A percentile compares a stretch with the other conserved stretches of the same genome.
phyloP scores from a whole-genome alignment of 768 basidiomycete species.

The Lentinula detonsa region DNA sequence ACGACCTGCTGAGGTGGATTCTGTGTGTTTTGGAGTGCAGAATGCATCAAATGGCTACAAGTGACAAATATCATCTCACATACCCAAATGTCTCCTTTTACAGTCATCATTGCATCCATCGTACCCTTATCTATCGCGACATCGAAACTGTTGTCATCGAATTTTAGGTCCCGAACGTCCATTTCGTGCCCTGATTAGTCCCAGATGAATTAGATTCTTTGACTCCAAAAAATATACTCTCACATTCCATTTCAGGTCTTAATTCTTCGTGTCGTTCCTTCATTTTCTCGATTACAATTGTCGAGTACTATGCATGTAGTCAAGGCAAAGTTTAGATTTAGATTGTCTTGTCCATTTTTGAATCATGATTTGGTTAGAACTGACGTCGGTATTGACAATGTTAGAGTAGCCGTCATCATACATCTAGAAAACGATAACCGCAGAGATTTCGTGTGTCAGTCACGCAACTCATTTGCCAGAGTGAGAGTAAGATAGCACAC shows the following conservation, averaged over 20 bases:
- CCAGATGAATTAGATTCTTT: not conserved
- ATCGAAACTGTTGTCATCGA: conserved; percentile 61
- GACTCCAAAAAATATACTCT: conserved; percentile 9
- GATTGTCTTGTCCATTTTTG: not conserved
- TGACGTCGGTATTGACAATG: conserved; percentile 74
- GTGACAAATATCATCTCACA: conserved; percentile 9
- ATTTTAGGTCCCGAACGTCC: conserved; percentile 68
- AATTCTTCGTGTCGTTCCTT: conserved; percentile 36
- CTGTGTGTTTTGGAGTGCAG: conserved; percentile 24
- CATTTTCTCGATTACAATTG: conserved; percentile 74
- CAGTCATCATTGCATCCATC: conserved; percentile 88
- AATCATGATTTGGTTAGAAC: conserved; percentile 10
- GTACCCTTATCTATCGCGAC: conserved; percentile 87
- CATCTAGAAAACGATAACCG: conserved; percentile 44
- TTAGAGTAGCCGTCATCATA: conserved; percentile 82
- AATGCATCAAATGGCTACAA: no score
- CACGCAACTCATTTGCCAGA: not conserved
- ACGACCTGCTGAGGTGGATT: conserved; percentile 71
- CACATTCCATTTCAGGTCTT: conserved; percentile 72
- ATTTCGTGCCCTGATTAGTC: conserved; percentile 65
- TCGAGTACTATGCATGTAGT: conserved; percentile 52
- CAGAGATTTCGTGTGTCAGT: not conserved
- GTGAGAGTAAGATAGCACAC: conserved; percentile 12
- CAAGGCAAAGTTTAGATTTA: not conserved
- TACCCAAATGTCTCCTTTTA: conserved; percentile 81